Percentiles rank a stretch among this genome's conserved stretches.
phyloP scores from a whole-genome alignment of 2,329 filamentous ascomycete genomes.

The Grosmannia penicillata region DNA sequence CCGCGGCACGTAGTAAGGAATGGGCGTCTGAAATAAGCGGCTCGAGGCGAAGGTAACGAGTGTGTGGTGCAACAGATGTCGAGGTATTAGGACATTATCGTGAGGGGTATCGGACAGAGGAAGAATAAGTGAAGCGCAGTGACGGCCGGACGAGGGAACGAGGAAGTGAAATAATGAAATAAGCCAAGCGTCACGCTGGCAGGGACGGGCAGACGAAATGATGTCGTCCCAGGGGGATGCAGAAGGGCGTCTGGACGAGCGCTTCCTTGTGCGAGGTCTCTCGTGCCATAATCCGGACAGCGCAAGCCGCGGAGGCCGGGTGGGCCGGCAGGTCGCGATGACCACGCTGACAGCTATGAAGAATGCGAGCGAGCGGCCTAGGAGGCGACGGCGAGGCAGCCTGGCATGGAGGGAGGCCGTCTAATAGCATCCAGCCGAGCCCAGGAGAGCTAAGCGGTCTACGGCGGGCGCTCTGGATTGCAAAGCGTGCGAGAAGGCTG shows the following conservation, averaged over 20 bases:
- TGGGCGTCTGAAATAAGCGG: too few relatives aligned
- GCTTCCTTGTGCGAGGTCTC: too few relatives aligned
- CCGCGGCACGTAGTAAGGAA: too few relatives aligned
- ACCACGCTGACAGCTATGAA: not conserved
- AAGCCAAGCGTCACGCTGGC: too few relatives aligned
- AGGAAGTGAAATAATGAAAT: not conserved
- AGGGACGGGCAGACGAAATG: too few relatives aligned
- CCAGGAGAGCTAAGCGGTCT: too few relatives aligned
- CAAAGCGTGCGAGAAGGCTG: not conserved
- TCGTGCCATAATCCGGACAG: too few relatives aligned
- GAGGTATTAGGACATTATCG: not conserved
- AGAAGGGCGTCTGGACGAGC: not conserved
- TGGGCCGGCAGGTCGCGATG: not conserved
- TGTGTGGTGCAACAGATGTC: too few relatives aligned
- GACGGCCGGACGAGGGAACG: not conserved
- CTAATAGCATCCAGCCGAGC: too few relatives aligned
- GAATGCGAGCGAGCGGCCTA: not conserved
- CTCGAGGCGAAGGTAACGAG: too few relatives aligned
- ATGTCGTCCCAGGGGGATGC: not conserved
- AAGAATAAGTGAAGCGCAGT: not conserved
- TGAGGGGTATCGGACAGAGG: not conserved
- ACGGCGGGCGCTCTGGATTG: not conserved
- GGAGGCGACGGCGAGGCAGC: not conserved
- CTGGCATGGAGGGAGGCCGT: slow-evolving; percentile 3
- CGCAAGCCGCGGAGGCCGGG: too few relatives aligned